Conservation (phyloP, 2,329 filamentous ascomycete genomes). For the Sporothrix inflata region DNA sequence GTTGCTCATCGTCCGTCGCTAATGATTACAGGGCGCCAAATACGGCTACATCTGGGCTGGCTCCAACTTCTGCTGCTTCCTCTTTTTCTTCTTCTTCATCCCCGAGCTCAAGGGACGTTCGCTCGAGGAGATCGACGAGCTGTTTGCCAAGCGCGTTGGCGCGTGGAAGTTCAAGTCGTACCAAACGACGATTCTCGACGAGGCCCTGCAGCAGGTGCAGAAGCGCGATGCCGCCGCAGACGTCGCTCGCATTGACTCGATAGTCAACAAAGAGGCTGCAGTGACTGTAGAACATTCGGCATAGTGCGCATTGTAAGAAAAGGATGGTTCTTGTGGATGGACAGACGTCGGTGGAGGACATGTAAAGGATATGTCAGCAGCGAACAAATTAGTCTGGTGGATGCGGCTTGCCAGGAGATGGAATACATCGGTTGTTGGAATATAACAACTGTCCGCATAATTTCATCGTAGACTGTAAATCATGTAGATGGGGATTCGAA, state of each 20-base stretch:
- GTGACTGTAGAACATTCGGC: background rate
- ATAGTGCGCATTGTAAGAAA: background rate
- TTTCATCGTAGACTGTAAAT: too few relatives aligned
- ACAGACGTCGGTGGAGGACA: too few relatives aligned
- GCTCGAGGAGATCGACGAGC: slow-evolving; percentile 42
- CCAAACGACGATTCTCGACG: slow-evolving; percentile 37
- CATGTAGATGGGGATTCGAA: too few relatives aligned
- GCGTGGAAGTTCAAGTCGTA: slow-evolving; percentile 40
- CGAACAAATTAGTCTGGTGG: too few relatives aligned
- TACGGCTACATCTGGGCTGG: slow-evolving; percentile 51
- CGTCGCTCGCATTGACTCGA: background rate
- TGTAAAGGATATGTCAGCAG: too few relatives aligned
- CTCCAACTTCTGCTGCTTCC: slow-evolving; percentile 38
- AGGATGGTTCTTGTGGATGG: background rate
- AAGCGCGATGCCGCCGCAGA: slow-evolving; percentile 18
- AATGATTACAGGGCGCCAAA: slow-evolving; percentile 43
- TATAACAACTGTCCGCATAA: too few relatives aligned
- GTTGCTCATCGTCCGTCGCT: background rate
- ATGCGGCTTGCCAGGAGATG: too few relatives aligned
- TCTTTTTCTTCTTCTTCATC: slow-evolving; percentile 41
- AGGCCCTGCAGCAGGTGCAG: slow-evolving; percentile 37
- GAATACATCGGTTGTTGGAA: too few relatives aligned
- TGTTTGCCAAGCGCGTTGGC: slow-evolving; percentile 38
- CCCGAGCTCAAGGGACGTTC: slow-evolving; percentile 41
- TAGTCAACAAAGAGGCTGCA: background rate